Conservation (phyloP, 169 alveolate genomes). For the Theileria sp. region DNA sequence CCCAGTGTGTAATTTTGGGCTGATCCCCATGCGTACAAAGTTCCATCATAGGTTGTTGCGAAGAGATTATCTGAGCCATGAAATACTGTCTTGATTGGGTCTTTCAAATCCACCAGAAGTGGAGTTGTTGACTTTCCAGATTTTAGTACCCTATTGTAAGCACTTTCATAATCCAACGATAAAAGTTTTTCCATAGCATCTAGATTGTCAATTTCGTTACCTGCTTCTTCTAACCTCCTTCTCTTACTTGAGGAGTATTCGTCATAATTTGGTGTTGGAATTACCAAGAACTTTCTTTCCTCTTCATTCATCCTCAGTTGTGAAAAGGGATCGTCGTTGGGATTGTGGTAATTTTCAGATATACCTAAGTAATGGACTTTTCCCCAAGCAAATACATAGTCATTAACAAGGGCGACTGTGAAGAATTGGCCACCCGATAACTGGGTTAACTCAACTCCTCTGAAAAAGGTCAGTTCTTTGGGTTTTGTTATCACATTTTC, state of each 20-base stretch:
- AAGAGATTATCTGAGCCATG: slow-evolving; percentile 52
- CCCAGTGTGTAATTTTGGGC: slow-evolving; percentile 65
- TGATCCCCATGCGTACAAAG: slow-evolving; percentile 66
- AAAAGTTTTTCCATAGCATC: not conserved
- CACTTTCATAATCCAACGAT: not conserved
- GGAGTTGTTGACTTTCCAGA: slow-evolving; percentile 42
- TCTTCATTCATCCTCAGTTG: not conserved
- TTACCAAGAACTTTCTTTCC: not conserved
- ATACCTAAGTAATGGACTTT: slow-evolving; percentile 54
- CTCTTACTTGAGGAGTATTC: not conserved
- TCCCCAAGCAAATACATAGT: slow-evolving; percentile 81
- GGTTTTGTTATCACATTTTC: slow-evolving; percentile 58
- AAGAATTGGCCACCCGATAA: slow-evolving; percentile 84
- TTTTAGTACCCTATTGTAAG: not conserved
- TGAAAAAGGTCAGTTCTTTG: slow-evolving; percentile 57
- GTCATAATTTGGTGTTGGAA: not conserved
- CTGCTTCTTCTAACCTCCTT: not conserved
- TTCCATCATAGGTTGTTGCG: slow-evolving; percentile 26
- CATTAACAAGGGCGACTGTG: slow-evolving; percentile 72
- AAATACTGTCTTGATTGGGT: slow-evolving; percentile 33
- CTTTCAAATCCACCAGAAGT: slow-evolving; percentile 3
- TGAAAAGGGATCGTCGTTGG: not conserved
- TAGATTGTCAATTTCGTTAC: not conserved
- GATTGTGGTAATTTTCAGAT: not conserved
- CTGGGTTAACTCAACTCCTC: slow-evolving; percentile 61